These are phyloP conservation scores for Populus tremula DNA, from an alignment of 345 rosid species.

Conservation along the genomic window DNA sequence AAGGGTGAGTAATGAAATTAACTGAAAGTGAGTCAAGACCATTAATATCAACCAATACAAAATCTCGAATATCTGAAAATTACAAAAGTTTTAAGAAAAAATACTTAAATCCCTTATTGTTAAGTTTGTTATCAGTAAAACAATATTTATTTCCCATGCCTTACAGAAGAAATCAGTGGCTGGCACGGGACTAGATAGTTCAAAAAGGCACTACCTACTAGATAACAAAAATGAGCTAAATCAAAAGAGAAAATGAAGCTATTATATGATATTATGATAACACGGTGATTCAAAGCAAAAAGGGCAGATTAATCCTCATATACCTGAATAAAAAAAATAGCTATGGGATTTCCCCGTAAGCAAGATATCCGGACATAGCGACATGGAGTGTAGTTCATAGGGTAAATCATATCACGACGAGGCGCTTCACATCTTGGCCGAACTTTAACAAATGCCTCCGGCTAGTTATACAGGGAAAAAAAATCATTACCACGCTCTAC, in stretches of 20 bases:
- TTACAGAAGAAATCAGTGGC: neutral
- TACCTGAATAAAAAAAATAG: slow-evolving; percentile 86
- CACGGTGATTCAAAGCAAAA: slow-evolving; percentile 2
- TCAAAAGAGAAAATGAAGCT: neutral
- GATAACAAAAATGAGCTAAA: too few relatives aligned
- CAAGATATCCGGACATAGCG: slow-evolving; percentile 81
- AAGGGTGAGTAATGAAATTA: neutral
- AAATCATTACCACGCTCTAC: neutral
- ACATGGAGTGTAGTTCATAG: slow-evolving; percentile 73
- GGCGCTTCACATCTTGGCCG: slow-evolving; percentile 93
- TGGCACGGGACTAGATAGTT: neutral
- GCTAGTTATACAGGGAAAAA: slow-evolving; percentile 40
- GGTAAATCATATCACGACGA: slow-evolving; percentile 80
- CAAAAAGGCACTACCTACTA: neutral
- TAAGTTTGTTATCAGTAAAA: neutral
- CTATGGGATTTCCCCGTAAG: slow-evolving; percentile 82
- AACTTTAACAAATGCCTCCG: slow-evolving; percentile 75
- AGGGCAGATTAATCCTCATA: neutral
- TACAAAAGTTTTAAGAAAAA: neutral
- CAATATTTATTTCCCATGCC: neutral
- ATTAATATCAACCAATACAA: neutral
- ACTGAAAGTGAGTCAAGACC: neutral
- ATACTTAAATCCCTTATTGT: neutral
- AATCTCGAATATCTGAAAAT: neutral
- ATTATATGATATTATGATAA: neutral